A percentile compares a stretch with the other conserved stretches of the same genome.
These are phyloP conservation scores for Chaetomium cochliodes DNA, from an alignment of 495 filamentous ascomycete genomes.

Conservation along the genomic window DNA sequence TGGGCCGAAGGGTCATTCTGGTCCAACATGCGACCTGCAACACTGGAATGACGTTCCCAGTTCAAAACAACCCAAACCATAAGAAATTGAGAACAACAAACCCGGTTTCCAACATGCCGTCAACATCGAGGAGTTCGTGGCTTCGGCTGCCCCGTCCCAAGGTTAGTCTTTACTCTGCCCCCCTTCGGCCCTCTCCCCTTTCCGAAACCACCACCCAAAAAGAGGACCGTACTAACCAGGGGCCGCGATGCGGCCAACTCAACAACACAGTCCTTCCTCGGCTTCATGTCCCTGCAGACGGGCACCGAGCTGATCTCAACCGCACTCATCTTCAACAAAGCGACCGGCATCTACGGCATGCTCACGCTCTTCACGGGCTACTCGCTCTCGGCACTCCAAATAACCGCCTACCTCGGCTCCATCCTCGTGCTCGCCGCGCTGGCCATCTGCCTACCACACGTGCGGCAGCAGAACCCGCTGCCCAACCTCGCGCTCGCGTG, in stretches of 20 bases:
- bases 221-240: background rate
- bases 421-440: constrained; percentile 61
- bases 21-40: constrained; percentile 8
- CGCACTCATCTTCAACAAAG: constrained; percentile 80
- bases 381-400: constrained; percentile 59
- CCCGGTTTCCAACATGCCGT: constrained; percentile 25
- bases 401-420: constrained; percentile 85
- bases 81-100: background rate
- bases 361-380: constrained; percentile 78
- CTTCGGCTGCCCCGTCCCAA: constrained; percentile 39
- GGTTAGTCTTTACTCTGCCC: constrained; percentile 24
- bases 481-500: constrained; percentile 70
- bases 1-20: background rate
- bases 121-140: constrained; percentile 25
- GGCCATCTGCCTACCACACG: constrained; percentile 63
- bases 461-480: constrained; percentile 66
- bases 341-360: constrained; percentile 82
- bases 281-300: constrained; percentile 78
- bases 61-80: background rate
- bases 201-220: background rate
- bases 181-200: background rate
- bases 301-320: constrained; percentile 78
- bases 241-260: background rate
- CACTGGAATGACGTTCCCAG: background rate
- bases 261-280: constrained; percentile 70